Evolutionary conservation across 2,329 filamentous ascomycete species (phyloP).

Genomic region (Hypoxylon rubiginosum): DNA sequence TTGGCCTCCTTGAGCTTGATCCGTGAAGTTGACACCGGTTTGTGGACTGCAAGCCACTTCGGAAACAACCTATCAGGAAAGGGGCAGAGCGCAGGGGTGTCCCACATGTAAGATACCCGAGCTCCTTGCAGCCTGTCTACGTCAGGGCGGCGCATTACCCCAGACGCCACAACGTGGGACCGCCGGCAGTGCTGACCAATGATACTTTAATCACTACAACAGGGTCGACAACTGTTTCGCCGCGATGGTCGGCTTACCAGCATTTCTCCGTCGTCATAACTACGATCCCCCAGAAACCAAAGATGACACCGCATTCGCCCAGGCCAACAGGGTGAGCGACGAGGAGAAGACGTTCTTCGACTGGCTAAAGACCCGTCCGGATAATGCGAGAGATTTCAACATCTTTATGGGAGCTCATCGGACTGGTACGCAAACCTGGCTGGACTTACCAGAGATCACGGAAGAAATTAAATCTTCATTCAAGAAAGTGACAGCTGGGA

Average conservation of each 20-base stretch:
- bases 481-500: conserved; percentile 26
- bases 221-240: conserved; percentile 31
- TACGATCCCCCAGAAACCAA: conserved; percentile 24
- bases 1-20: conserved; percentile 32
- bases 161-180: conserved; percentile 4
- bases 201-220: background rate
- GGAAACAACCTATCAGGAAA: conserved; percentile 36
- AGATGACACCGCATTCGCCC: conserved; percentile 33
- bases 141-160: background rate
- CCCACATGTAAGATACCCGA: conserved; percentile 24
- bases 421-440: conserved; percentile 25
- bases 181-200: background rate
- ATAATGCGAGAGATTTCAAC: conserved; percentile 34
- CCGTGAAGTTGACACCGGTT: conserved; percentile 27
- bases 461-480: conserved; percentile 27
- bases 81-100: conserved; percentile 34
- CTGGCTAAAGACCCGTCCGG: conserved; percentile 34
- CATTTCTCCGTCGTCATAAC: conserved; percentile 27
- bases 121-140: background rate
- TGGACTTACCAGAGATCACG: conserved; percentile 23
- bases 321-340: conserved; percentile 28
- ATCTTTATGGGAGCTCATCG: conserved; percentile 34
- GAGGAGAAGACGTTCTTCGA: conserved; percentile 34
- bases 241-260: conserved; percentile 26
- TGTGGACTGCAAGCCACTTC: conserved; percentile 35